Percentiles rank a stretch among this genome's conserved stretches.
Evolutionary conservation across 176 grass and related monocot species (phyloP).

Genomic region (Olyra latifolia): DNA sequence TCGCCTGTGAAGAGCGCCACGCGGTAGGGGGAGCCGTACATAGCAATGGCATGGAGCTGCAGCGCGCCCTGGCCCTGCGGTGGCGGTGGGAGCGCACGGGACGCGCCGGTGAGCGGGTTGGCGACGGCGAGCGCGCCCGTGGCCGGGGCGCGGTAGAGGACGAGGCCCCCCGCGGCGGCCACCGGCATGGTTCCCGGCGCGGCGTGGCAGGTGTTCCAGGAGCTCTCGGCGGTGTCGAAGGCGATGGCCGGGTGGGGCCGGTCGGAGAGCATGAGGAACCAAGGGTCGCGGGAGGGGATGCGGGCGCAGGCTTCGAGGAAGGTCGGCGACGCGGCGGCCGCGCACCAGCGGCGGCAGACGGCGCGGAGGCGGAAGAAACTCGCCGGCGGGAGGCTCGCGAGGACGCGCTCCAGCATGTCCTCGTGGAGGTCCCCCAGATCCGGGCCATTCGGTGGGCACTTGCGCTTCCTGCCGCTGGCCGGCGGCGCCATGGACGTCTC

Average conservation of each 20-base stretch:
- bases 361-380: constrained; percentile 64
- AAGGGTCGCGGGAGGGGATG: constrained; percentile 45
- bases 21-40: constrained; percentile 54
- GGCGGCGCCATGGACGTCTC: background rate
- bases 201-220: constrained; percentile 21
- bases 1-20: constrained; percentile 58
- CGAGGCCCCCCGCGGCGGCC: constrained; percentile 70
- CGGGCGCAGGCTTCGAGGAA: constrained; percentile 58
- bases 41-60: constrained; percentile 68
- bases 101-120: constrained; percentile 72
- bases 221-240: constrained; percentile 29
- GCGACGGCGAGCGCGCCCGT: constrained; percentile 51
- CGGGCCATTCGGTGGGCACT: background rate
- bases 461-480: constrained; percentile 42
- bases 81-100: constrained; percentile 55
- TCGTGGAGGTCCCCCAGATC: constrained; percentile 57
- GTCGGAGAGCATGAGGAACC: constrained; percentile 79
- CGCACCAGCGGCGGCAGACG: constrained; percentile 54
- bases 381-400: constrained; percentile 61
- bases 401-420: constrained; percentile 74
- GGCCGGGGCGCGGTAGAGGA: constrained; percentile 55
- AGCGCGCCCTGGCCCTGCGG: background rate
- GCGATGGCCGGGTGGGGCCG: background rate
- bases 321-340: constrained; percentile 46
- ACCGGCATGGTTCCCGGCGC: constrained; percentile 53